phyloP scores from a whole-genome alignment of 2,329 filamentous ascomycete genomes.

The Arthrinium phaeospermum region DNA sequence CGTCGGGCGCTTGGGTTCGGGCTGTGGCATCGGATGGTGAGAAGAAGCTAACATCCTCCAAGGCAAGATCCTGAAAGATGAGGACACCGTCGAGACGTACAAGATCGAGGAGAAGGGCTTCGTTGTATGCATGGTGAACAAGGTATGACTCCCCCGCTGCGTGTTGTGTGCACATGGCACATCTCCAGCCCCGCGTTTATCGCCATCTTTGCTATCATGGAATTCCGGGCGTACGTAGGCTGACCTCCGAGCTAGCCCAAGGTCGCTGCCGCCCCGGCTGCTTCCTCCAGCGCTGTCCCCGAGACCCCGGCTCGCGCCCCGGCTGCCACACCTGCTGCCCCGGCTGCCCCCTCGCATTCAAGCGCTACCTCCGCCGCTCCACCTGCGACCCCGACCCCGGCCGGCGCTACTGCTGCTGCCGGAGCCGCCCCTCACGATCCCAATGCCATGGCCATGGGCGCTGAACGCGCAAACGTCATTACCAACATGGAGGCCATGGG shows the following conservation, averaged over 20 bases:
- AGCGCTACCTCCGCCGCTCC: slow-evolving; percentile 52
- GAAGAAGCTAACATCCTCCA: slow-evolving; percentile 17
- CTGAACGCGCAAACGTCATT: slow-evolving; percentile 81
- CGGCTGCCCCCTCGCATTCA: slow-evolving; percentile 55
- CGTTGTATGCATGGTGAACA: slow-evolving; percentile 97
- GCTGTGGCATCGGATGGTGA: slow-evolving; percentile 8
- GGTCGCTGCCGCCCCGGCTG: slow-evolving; percentile 53
- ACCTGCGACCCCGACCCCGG: slow-evolving; percentile 61
- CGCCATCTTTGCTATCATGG: background rate
- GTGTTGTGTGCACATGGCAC: background rate
- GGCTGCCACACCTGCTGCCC: slow-evolving; percentile 56
- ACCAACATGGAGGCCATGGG: slow-evolving; percentile 98
- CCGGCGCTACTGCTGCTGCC: slow-evolving; percentile 46
- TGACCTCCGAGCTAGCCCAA: slow-evolving; percentile 68
- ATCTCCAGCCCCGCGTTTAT: slow-evolving; percentile 7
- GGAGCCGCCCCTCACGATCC: slow-evolving; percentile 57
- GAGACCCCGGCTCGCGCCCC: slow-evolving; percentile 65
- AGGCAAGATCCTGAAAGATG: slow-evolving; percentile 99
- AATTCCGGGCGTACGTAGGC: background rate
- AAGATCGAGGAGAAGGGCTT: slow-evolving; percentile 99
- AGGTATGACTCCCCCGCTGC: slow-evolving; percentile 62
- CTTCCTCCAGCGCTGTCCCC: slow-evolving; percentile 63
- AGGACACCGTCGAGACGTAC: slow-evolving; percentile 94
- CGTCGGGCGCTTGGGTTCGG: slow-evolving; percentile 35
- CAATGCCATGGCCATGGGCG: slow-evolving; percentile 84